phyloP scores from a whole-genome alignment of 163 green algal species.

The Scenedesmus sp. region DNA sequence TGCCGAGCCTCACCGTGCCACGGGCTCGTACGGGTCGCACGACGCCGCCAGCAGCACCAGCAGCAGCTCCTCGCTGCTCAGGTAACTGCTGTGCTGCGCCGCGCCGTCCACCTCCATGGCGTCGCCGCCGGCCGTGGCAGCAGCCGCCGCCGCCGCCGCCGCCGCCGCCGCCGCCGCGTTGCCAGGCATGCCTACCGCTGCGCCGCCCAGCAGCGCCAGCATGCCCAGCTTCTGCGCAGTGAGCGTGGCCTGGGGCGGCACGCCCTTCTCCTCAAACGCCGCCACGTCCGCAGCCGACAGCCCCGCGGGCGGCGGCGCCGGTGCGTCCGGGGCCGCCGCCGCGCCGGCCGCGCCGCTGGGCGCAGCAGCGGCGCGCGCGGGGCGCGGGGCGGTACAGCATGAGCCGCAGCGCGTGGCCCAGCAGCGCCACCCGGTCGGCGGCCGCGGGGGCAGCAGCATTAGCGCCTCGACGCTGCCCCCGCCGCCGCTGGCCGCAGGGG shows the following conservation, averaged over 20 bases:
- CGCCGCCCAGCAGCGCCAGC: slow-evolving; percentile 58
- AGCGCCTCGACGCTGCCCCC: no score
- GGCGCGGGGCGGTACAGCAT: slow-evolving; percentile 67
- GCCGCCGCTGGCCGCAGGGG: neutral
- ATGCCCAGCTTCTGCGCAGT: slow-evolving; percentile 57
- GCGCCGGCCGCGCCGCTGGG: slow-evolving; percentile 2
- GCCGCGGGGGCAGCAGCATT: slow-evolving; percentile 12
- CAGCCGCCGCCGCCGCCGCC: neutral
- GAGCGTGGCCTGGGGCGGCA: slow-evolving; percentile 47
- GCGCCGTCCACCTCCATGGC: slow-evolving; percentile 10
- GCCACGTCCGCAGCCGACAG: slow-evolving; percentile 60
- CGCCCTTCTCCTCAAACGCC: slow-evolving; percentile 64
- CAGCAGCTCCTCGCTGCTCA: slow-evolving; percentile 60
- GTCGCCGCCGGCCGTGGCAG: neutral
- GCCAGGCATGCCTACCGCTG: slow-evolving; percentile 27
- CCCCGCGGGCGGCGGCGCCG: slow-evolving; percentile 49
- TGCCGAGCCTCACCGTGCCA: slow-evolving; percentile 57
- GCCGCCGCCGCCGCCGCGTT: slow-evolving; percentile 18
- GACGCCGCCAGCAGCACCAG: slow-evolving; percentile 70
- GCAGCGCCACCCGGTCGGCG: slow-evolving; percentile 49
- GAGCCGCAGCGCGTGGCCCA: slow-evolving; percentile 66
- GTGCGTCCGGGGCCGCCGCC: neutral
- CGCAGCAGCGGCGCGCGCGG: slow-evolving; percentile 14
- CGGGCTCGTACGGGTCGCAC: slow-evolving; percentile 69
- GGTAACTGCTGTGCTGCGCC: slow-evolving; percentile 11